Percentiles rank a stretch among this genome's conserved stretches.
Evolutionary conservation across 2,329 filamentous ascomycete species (phyloP).

Genomic region (Bimuria novae-zelandiae): DNA sequence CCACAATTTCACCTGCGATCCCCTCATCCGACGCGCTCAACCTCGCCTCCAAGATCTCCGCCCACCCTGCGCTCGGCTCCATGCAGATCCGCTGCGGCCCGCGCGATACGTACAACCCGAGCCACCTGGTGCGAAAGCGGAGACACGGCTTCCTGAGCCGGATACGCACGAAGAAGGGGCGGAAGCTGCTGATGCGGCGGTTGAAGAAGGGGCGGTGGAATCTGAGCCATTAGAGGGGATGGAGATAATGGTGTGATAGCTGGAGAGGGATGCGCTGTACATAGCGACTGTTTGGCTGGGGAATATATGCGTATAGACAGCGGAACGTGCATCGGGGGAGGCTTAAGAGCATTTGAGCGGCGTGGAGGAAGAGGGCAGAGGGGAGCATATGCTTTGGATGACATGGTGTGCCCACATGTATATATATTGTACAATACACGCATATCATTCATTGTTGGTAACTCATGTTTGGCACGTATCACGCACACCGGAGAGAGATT

Average conservation of each 20-base stretch:
- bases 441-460: too few relatives aligned
- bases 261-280: neutral
- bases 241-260: neutral
- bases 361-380: too few relatives aligned
- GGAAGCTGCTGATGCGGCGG: constrained; percentile 59
- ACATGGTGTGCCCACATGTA: too few relatives aligned
- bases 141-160: constrained; percentile 64
- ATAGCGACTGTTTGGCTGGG: neutral
- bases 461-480: too few relatives aligned
- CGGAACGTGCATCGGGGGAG: neutral
- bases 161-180: constrained; percentile 57
- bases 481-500: too few relatives aligned
- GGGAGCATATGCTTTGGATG: too few relatives aligned
- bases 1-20: constrained; percentile 16
- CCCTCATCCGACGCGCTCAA: constrained; percentile 35
- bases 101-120: constrained; percentile 63
- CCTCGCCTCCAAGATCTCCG: constrained; percentile 41
- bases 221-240: constrained; percentile 35
- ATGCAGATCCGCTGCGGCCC: constrained; percentile 53
- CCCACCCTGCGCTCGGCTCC: constrained; percentile 42
- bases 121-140: constrained; percentile 63
- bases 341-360: neutral
- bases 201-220: constrained; percentile 57
- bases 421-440: constrained; percentile 11
- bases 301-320: neutral